Base-by-base conservation (phyloP, 1,284 basidiomycete species). In the Tausonia pullulans region DNA sequence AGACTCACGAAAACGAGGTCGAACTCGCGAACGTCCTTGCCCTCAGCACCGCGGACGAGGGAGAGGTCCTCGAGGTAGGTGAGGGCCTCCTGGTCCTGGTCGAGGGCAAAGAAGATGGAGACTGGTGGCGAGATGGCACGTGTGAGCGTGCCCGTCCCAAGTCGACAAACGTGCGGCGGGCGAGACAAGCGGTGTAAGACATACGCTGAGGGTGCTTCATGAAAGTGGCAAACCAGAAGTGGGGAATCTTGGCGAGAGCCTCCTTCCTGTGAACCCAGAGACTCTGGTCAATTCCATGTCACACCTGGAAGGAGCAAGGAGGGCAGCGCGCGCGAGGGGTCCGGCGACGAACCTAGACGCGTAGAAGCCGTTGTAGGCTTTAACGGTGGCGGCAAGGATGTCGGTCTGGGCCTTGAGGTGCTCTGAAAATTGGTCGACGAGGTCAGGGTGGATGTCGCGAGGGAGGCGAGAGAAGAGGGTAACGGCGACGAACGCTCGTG, bases 31-130 rank as follows among this genome's bases (percentile, higher is more conserved):
- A 59, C 16, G 44, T 59, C 13, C 60, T 66, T 62, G 49, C 51
- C 52, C 40, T 64, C 65, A 43, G 44, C 46, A 27, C 60, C 60
- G 43, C 61, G 60, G 39, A 52, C 57, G 41, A 66, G 14, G 27
- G 44, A 40, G 27, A 65, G 45, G 54, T 65, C 64, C 39, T 56
- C 54, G 45, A 66, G 54, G 65, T 66, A 66, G 27, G 65, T 59
- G 14, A 66, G 53, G 44, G 60, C 60, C 46, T 62, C 55, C 56
- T 62, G 60, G 49, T 66, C 65, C 49, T 52, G 51, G 39, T 45
- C 45, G 40, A 27, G 27, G 10, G 43, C 43, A 49, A 56, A 41
- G 64, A 61, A 61, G 16, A 65, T 56, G 39, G 64, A 56, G 46
- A 55, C 64, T 65, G 59, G 5, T 39, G 2, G 52, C 7, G 52